These are phyloP conservation scores for Blastocystis sp. DNA, from an alignment of 352 stramenopile genomes.

Conservation along the genomic window DNA sequence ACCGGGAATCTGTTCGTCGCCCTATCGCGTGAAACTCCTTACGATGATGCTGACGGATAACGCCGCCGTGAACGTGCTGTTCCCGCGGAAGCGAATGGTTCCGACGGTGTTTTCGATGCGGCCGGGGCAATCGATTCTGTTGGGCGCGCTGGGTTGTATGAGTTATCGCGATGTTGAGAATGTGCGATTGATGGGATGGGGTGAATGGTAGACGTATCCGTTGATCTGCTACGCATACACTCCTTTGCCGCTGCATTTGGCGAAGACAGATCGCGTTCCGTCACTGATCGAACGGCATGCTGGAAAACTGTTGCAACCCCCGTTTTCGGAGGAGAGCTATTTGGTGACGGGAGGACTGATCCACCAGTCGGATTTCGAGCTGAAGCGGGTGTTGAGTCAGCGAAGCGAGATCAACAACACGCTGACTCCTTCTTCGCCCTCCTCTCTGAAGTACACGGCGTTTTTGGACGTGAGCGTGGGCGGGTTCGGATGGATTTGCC, in stretches of 20 bases:
- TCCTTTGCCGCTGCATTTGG: not conserved
- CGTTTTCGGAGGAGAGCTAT: not conserved
- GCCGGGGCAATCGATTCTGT: not conserved
- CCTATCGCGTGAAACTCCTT: not conserved
- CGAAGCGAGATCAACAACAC: not conserved
- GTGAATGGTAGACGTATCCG: not conserved
- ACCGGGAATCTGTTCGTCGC: not conserved
- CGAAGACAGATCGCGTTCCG: not conserved
- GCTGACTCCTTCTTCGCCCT: not conserved
- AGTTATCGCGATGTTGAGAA: not conserved
- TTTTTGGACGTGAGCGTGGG: conserved; percentile 19
- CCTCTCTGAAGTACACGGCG: conserved; percentile 1
- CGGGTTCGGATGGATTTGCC: not conserved
- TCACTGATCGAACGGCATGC: not conserved
- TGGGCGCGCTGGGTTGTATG: not conserved
- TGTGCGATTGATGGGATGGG: not conserved
- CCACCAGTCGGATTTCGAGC: not conserved
- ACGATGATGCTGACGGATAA: not conserved
- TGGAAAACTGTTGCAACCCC: not conserved
- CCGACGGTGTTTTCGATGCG: conserved; percentile 13
- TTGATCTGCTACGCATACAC: not conserved
- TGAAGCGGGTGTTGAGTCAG: not conserved
- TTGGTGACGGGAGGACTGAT: not conserved
- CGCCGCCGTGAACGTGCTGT: not conserved
- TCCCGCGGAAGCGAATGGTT: not conserved